Base-by-base conservation (phyloP, 1,139 yeast species). In the Candida sp. region DNA sequence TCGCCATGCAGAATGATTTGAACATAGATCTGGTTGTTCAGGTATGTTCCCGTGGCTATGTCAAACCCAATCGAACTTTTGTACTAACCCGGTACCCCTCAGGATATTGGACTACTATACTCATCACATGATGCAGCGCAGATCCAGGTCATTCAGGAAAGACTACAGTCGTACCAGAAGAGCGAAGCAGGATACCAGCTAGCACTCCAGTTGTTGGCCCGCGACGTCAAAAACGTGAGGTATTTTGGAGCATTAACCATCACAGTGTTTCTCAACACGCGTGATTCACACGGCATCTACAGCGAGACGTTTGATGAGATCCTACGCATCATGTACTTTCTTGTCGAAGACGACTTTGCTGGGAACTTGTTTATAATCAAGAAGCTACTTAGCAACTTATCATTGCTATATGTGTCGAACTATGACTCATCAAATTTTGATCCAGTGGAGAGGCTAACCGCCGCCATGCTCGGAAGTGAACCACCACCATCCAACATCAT, bases 181-280 rank as follows among this genome's bases (percentile, higher is more conserved):
- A 80, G 86, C 2, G 66, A 70, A 2, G 63, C 75, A 47, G 90
- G 88, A 0, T 68, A 76, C 54, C 59, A 64, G 7, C 60, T 86
- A 32, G 91, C 90, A 0, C 73, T 75, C 48, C 65, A 73, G 41
- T 66, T 88, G 27, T 64, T 86, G 33, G 44, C 50, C 1, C 61
- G 66, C 4, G 68, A 68, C 3, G 77, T 83, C 3, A 58, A 72
- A 37, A 82, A 83, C 58, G 84, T 86, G 50, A 78, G 80, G 58
- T 88, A 84, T 64, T 87, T 88, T 62, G 94, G 94, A 1, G 93
- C 93, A 0, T 69, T 87, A 51, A 86, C 93, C 0, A 82, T 83
- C 50, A 79, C 91, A 0, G 81, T 77, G 7, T 85, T 85, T 31
- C 82, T 84, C 47, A 69, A 84, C 44, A 78, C 75, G 45, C 65